Evolutionary conservation across 805 yeast species (phyloP).

Genomic region (Lachancea sp.): DNA sequence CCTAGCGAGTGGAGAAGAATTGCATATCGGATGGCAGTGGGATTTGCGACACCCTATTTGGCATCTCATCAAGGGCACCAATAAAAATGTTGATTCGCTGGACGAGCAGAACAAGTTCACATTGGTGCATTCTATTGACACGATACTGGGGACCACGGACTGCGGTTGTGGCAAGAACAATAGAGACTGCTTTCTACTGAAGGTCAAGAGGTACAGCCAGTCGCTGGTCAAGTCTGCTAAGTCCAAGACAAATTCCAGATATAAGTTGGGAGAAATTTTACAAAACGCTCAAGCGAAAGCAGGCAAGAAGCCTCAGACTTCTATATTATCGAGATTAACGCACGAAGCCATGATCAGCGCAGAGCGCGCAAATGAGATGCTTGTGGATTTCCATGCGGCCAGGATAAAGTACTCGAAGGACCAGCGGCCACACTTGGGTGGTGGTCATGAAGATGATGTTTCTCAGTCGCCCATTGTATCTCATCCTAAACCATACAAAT

Average conservation of each 20-base stretch:
- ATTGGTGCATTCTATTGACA: slow-evolving; percentile 56
- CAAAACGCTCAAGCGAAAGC: slow-evolving; percentile 21
- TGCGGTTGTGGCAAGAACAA: slow-evolving; percentile 45
- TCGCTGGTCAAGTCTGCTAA: slow-evolving; percentile 54
- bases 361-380: slow-evolving; percentile 19
- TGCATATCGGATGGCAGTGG: slow-evolving; percentile 87
- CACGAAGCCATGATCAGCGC: slow-evolving; percentile 12
- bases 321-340: slow-evolving; percentile 18
- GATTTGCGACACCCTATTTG: slow-evolving; percentile 70
- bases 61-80: slow-evolving; percentile 39
- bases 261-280: slow-evolving; percentile 35
- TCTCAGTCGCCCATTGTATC: background rate
- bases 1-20: slow-evolving; percentile 60
- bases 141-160: slow-evolving; percentile 53
- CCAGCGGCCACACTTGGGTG: slow-evolving; percentile 1
- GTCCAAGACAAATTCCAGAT: slow-evolving; percentile 30
- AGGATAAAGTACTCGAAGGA: slow-evolving; percentile 6
- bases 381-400: slow-evolving; percentile 11
- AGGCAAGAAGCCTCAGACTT: slow-evolving; percentile 25
- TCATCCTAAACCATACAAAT: slow-evolving; percentile 1
- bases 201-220: slow-evolving; percentile 56
- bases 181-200: slow-evolving; percentile 49
- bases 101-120: slow-evolving; percentile 47
- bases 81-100: slow-evolving; percentile 46
- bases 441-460: background rate